Evolutionary conservation across 441 rosid genomes (phyloP).

Genomic region (Erodium texanum): DNA sequence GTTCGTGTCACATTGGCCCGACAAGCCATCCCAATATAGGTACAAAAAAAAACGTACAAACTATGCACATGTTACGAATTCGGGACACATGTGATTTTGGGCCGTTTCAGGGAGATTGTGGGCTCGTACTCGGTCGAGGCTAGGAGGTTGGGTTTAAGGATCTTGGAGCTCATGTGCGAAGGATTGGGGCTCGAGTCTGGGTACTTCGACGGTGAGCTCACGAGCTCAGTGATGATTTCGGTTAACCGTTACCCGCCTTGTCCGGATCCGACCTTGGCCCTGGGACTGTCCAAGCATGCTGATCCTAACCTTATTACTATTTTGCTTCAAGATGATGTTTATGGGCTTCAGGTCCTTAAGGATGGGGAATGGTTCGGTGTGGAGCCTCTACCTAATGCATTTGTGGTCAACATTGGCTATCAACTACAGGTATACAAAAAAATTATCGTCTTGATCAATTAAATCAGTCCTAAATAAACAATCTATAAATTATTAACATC

Average conservation of each 20-base stretch:
- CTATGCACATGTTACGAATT: background rate
- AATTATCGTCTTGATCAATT: background rate
- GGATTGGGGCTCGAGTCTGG: constrained; percentile 28
- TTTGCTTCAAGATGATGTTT: constrained; percentile 23
- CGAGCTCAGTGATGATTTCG: constrained; percentile 6
- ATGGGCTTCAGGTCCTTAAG: constrained; percentile 34
- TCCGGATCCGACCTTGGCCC: constrained; percentile 30
- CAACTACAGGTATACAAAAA: constrained; percentile 21
- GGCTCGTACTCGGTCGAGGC: constrained; percentile 25
- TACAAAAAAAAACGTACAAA: background rate
- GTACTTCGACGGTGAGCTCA: constrained; percentile 17
- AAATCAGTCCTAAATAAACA: too few species aligned
- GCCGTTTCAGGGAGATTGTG: constrained; percentile 29
- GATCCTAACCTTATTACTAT: constrained; percentile 27
- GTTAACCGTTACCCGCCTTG: constrained; percentile 29
- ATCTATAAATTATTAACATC: too few species aligned
- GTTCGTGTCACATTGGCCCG: constrained; percentile 27
- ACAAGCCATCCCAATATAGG: constrained; percentile 34
- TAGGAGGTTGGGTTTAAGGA: constrained; percentile 24
- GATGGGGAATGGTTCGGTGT: constrained; percentile 32
- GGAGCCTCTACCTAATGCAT: constrained; percentile 25
- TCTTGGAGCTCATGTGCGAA: constrained; percentile 27
- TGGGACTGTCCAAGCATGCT: constrained; percentile 25
- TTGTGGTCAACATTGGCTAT: constrained; percentile 29
- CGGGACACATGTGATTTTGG: too few species aligned